A percentile compares a stretch with the other conserved stretches of the same genome.
Evolutionary conservation across 192 early-diverging fungal genomes (phyloP).

Genomic region (Glomus cerebriforme): DNA sequence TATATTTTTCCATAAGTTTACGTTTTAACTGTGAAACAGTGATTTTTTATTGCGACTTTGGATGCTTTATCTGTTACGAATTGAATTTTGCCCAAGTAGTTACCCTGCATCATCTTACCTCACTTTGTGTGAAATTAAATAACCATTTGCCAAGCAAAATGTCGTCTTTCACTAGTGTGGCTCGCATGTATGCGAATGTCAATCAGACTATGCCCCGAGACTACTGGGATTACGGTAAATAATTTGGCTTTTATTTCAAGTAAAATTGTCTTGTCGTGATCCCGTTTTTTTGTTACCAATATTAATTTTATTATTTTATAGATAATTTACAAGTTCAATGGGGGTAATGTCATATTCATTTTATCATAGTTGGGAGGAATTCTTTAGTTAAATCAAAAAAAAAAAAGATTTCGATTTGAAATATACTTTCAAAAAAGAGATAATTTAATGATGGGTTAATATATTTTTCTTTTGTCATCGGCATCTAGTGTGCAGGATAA

Average conservation of each 20-base stretch:
- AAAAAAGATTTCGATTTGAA: not conserved
- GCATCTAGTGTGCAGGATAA: constrained; percentile 80
- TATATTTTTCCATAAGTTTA: not conserved
- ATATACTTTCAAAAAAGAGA: constrained; percentile 7
- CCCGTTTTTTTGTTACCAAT: not conserved
- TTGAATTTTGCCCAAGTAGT: not conserved
- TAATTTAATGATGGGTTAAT: not conserved
- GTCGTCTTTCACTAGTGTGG: constrained; percentile 58
- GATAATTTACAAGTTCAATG: constrained; percentile 88
- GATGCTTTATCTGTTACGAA: not conserved
- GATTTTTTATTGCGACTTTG: no score
- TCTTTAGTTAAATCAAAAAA: not conserved
- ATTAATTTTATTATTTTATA: not conserved
- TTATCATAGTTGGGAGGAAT: not conserved
- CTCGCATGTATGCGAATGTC: constrained; percentile 89
- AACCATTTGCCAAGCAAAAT: constrained; percentile 7
- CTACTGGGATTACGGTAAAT: constrained; percentile 91
- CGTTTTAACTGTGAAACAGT: no score
- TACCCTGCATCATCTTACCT: not conserved
- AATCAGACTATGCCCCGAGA: constrained; percentile 77
- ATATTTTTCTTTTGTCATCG: not conserved
- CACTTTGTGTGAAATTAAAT: not conserved
- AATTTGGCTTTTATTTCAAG: not conserved
- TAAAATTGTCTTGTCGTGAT: not conserved
- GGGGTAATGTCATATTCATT: constrained; percentile 63